A percentile compares a stretch with the other conserved stretches of the same genome.
Conservation (phyloP, 176 grass and related monocot species). For the Tuctoria greenei region DNA sequence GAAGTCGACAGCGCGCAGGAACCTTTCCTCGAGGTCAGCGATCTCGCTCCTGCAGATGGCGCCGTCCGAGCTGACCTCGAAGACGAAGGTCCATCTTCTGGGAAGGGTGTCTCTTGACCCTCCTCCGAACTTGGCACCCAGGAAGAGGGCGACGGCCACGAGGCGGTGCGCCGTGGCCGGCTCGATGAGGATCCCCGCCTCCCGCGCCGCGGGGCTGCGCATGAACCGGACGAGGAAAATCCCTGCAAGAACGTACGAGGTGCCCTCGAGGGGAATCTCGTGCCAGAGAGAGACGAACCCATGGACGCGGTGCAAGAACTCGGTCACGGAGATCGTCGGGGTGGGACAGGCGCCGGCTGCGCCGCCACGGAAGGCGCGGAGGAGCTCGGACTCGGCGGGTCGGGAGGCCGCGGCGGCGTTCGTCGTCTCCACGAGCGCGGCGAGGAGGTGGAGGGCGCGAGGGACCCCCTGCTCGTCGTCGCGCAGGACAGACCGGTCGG, state of each 20-base stretch:
- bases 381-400: neutral
- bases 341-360: neutral
- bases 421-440: neutral
- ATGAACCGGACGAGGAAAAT: neutral
- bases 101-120: neutral
- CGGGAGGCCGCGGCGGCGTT: neutral
- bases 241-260: neutral
- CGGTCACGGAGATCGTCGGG: neutral
- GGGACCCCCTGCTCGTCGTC: neutral
- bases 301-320: neutral
- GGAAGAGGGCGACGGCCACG: neutral
- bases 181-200: slow-evolving; percentile 2
- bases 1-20: slow-evolving; percentile 8
- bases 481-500: neutral
- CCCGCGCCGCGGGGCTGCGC: neutral
- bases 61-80: neutral
- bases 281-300: neutral
- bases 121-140: slow-evolving; percentile 7
- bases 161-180: slow-evolving; percentile 11
- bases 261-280: neutral
- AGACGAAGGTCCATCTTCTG: neutral
- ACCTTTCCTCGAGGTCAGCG: neutral
- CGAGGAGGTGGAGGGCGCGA: neutral
- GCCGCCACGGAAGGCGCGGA: slow-evolving; percentile 7
- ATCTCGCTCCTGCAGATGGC: neutral